Conservation (phyloP, 257 asterid genomes). For the Plantago elongata region DNA sequence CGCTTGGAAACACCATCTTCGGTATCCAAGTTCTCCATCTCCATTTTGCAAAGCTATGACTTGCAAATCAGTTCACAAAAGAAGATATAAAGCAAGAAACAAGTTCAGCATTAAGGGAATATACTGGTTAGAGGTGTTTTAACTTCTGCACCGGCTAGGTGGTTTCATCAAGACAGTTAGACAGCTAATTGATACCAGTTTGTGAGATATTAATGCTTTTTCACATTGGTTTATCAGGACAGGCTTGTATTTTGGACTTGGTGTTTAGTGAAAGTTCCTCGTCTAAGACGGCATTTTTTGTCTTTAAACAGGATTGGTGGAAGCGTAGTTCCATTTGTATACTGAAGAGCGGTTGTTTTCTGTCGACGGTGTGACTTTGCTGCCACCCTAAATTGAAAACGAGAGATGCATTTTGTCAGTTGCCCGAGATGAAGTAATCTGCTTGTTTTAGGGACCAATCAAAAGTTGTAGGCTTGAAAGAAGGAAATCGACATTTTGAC, state of each 20-base stretch:
- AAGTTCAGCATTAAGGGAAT: neutral
- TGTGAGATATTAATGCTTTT: constrained; percentile 1
- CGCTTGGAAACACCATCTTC: constrained; percentile 14
- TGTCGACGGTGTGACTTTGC: neutral
- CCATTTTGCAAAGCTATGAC: neutral
- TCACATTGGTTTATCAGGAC: neutral
- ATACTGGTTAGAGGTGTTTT: neutral
- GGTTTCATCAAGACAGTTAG: too few relatives aligned
- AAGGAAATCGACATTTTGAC: too few relatives aligned
- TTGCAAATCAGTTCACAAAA: neutral
- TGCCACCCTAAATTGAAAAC: neutral
- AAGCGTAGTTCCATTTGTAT: neutral
- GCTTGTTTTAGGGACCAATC: too few relatives aligned
- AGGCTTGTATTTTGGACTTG: constrained; percentile 13
- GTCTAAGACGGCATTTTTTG: neutral
- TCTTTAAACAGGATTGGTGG: neutral
- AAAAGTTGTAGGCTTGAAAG: too few relatives aligned
- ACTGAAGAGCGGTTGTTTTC: neutral
- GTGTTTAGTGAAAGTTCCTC: neutral
- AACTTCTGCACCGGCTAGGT: neutral
- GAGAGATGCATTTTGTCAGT: too few relatives aligned
- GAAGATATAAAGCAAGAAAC: neutral
- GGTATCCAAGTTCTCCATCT: constrained; percentile 35
- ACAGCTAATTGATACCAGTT: neutral
- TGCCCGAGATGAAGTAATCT: too few relatives aligned